Evolutionary conservation across 148 eudicot species (phyloP).

Genomic region (Chenopodium formosanum): DNA sequence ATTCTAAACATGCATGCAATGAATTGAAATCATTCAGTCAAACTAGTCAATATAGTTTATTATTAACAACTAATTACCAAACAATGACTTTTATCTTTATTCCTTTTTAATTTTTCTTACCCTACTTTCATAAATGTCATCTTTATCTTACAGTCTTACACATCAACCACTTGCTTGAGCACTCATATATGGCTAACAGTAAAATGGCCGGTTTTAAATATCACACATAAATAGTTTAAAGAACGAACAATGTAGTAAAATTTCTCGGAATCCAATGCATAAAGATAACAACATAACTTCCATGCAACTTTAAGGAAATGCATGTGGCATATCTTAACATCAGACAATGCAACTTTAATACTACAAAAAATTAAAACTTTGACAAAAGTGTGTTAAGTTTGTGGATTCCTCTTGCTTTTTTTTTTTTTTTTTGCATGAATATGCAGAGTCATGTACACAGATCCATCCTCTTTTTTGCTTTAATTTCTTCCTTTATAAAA

Average conservation of each 20-base stretch:
- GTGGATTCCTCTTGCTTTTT: slow-evolving; percentile 27
- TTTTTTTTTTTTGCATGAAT: slow-evolving; percentile 16
- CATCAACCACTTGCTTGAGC: not conserved
- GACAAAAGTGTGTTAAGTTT: slow-evolving; percentile 7
- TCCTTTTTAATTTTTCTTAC: not conserved
- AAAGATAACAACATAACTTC: not conserved
- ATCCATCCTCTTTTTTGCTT: slow-evolving; percentile 18
- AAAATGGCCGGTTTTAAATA: not conserved
- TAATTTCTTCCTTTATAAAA: slow-evolving; percentile 29
- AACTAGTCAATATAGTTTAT: too few relatives aligned
- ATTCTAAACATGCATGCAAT: too few relatives aligned
- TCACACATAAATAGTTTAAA: not conserved
- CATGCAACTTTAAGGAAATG: slow-evolving; percentile 18
- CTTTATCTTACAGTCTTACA: not conserved
- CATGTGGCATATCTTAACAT: slow-evolving; percentile 16
- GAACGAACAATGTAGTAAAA: not conserved
- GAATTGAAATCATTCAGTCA: too few relatives aligned
- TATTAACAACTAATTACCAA: too few relatives aligned
- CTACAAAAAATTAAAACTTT: slow-evolving; percentile 9
- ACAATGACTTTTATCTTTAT: too few relatives aligned
- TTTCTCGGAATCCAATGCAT: slow-evolving; percentile 11
- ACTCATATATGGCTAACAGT: too few relatives aligned
- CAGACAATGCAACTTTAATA: slow-evolving; percentile 18
- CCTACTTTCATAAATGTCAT: not conserved
- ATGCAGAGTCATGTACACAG: slow-evolving; percentile 25